Percentiles rank a stretch among this genome's conserved stretches.
These are phyloP conservation scores for Chlamydomonas asymmetrica DNA, from an alignment of 139 green algal genomes.

Conservation along the genomic window DNA sequence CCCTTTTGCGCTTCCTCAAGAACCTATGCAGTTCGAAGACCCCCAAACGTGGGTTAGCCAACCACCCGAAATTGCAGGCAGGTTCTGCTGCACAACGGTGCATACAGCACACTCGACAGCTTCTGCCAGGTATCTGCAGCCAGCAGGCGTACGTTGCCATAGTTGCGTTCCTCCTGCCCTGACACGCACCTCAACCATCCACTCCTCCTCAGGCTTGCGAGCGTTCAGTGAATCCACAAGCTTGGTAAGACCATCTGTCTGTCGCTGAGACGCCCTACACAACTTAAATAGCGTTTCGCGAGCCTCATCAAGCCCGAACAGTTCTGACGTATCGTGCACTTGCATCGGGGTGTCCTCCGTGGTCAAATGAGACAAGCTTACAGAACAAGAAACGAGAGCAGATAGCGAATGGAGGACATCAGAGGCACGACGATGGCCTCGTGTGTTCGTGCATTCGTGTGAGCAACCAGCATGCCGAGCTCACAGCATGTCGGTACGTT, in stretches of 20 bases:
- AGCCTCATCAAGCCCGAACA: constrained; percentile 16
- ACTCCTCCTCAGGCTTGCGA: constrained; percentile 23
- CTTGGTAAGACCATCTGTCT: constrained; percentile 6
- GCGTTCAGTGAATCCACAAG: constrained; percentile 27
- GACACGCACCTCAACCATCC: constrained; percentile 19
- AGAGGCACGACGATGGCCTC: too few relatives aligned
- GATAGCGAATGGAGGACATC: too few relatives aligned
- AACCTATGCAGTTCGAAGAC: constrained; percentile 13
- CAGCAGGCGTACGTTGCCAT: too few relatives aligned
- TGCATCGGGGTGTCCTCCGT: too few relatives aligned
- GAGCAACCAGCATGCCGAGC: too few relatives aligned
- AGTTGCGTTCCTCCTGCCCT: not conserved
- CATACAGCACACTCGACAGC: not conserved
- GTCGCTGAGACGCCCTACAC: constrained; percentile 28
- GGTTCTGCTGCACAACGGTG: not conserved
- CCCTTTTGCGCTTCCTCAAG: constrained; percentile 33
- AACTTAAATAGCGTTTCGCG: constrained; percentile 13
- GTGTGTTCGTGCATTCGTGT: too few relatives aligned
- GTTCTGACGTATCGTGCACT: not conserved
- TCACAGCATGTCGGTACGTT: too few relatives aligned
- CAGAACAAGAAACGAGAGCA: too few relatives aligned
- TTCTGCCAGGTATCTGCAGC: not conserved
- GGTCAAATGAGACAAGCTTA: too few relatives aligned
- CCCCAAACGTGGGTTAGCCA: not conserved
- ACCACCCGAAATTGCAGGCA: not conserved